Evolutionary conservation across 768 basidiomycete genomes (phyloP).

Genomic region (Mycena metata): DNA sequence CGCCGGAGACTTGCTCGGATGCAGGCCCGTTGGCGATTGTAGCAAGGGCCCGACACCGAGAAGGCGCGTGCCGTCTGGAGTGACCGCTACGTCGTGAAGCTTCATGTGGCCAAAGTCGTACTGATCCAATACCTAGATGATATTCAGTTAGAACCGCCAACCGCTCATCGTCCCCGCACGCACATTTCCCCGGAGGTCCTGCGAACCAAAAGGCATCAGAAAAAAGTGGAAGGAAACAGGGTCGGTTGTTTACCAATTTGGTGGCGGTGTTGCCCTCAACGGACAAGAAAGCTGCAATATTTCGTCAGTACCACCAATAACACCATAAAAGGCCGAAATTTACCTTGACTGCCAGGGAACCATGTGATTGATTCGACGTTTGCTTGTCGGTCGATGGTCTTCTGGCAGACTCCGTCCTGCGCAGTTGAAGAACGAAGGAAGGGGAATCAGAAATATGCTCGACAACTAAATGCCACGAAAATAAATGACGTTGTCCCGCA

Average conservation of each 20-base stretch:
- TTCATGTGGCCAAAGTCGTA: slow-evolving; percentile 74
- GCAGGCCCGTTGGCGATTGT: slow-evolving; percentile 71
- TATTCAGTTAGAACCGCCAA: not conserved
- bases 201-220: slow-evolving; percentile 15
- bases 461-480: slow-evolving; percentile 20
- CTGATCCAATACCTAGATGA: slow-evolving; percentile 61
- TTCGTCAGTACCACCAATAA: not conserved
- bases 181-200: slow-evolving; percentile 75
- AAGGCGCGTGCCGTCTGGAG: slow-evolving; percentile 73
- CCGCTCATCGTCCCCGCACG: slow-evolving; percentile 26
- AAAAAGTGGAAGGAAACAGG: slow-evolving; percentile 18
- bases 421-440: slow-evolving; percentile 23
- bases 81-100: slow-evolving; percentile 79
- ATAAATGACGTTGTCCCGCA: slow-evolving; percentile 9
- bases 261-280: slow-evolving; percentile 74
- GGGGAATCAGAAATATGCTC: slow-evolving; percentile 16
- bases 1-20: slow-evolving; percentile 75
- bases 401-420: slow-evolving; percentile 77
- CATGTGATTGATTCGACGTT: slow-evolving; percentile 76
- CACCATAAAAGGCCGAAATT: slow-evolving; percentile 1
- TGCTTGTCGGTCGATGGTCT: slow-evolving; percentile 70
- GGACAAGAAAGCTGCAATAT: slow-evolving; percentile 70
- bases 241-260: slow-evolving; percentile 62
- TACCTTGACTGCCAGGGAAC: slow-evolving; percentile 75
- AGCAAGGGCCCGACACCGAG: slow-evolving; percentile 78